Conservation (phyloP, 371 early-diverging fungal genomes). For the Saksenaea oblongispora region DNA sequence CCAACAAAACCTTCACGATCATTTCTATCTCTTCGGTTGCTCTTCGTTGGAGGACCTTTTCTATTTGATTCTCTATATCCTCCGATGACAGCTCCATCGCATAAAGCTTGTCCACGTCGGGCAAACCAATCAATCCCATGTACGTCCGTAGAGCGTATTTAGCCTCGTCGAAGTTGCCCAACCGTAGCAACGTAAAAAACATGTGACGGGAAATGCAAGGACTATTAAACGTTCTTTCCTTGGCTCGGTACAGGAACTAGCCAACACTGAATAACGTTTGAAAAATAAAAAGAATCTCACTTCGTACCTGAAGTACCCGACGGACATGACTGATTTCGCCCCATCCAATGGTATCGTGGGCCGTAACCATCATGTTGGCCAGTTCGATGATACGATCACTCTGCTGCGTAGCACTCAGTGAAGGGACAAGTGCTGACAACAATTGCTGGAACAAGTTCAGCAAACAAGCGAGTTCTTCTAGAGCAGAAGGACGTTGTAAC, state of each 20-base stretch:
- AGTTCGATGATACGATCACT: conserved; percentile 25
- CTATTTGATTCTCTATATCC: neutral
- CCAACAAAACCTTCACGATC: conserved; percentile 43
- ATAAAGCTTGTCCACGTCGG: conserved; percentile 9
- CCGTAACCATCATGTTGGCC: conserved; percentile 21
- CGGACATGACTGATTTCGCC: conserved; percentile 30
- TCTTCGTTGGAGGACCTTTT: neutral
- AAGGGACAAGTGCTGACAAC: conserved; percentile 12
- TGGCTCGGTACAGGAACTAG: conserved; percentile 58
- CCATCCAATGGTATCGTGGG: conserved; percentile 45
- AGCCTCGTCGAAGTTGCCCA: conserved; percentile 76
- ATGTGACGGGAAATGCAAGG: conserved; percentile 65
- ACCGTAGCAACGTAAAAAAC: conserved; percentile 52
- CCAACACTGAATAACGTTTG: neutral
- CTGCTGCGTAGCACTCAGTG: conserved; percentile 7
- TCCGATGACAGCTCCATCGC: neutral
- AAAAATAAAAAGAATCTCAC: neutral
- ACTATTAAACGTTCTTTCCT: conserved; percentile 69
- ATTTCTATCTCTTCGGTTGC: conserved; percentile 17
- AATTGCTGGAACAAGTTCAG: conserved; percentile 18
- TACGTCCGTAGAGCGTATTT: conserved; percentile 64
- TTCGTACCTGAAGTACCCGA: conserved; percentile 30
- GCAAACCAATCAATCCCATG: conserved; percentile 46
- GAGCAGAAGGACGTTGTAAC: conserved; percentile 1
- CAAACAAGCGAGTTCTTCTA: conserved; percentile 21